Conservation (phyloP, 2,329 filamentous ascomycete genomes). For the Plenodomus biglobosus region DNA sequence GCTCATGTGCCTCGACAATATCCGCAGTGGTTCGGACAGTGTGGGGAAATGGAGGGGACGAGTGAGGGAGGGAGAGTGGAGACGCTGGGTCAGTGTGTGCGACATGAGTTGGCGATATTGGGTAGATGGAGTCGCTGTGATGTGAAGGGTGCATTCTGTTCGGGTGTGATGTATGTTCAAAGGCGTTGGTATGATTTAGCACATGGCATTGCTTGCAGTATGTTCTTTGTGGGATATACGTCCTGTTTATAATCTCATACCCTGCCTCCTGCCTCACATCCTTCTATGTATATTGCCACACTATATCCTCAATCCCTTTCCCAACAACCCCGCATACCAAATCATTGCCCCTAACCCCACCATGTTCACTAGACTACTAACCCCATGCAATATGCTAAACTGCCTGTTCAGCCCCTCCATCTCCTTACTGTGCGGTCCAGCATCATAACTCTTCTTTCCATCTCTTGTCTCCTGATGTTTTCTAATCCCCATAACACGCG, state of each 20-base stretch:
- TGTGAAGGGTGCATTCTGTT: too few relatives aligned
- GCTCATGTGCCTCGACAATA: too few relatives aligned
- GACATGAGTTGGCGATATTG: conserved; percentile 24
- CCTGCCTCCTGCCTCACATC: neutral
- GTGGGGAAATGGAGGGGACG: too few relatives aligned
- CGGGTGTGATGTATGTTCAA: neutral
- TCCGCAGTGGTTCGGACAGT: too few relatives aligned
- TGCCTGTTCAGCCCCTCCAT: conserved; percentile 61
- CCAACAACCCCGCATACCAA: conserved; percentile 76
- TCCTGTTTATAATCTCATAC: neutral
- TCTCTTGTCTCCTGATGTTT: conserved; percentile 85
- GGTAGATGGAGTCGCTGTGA: too few relatives aligned
- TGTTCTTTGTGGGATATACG: neutral
- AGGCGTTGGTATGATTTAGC: too few relatives aligned
- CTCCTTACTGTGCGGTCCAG: conserved; percentile 76
- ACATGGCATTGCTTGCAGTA: too few relatives aligned
- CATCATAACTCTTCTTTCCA: conserved; percentile 82
- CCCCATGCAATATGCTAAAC: conserved; percentile 78
- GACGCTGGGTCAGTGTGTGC: conserved; percentile 15
- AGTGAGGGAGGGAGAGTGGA: conserved; percentile 13
- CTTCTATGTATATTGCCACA: neutral
- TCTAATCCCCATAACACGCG: conserved; percentile 71
- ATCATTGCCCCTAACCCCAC: conserved; percentile 68
- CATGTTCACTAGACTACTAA: conserved; percentile 79
- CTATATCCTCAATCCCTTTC: conserved; percentile 26